Evolutionary conservation across 1,284 basidiomycete genomes (phyloP).

Genomic region (Heterobasidion annosum): DNA sequence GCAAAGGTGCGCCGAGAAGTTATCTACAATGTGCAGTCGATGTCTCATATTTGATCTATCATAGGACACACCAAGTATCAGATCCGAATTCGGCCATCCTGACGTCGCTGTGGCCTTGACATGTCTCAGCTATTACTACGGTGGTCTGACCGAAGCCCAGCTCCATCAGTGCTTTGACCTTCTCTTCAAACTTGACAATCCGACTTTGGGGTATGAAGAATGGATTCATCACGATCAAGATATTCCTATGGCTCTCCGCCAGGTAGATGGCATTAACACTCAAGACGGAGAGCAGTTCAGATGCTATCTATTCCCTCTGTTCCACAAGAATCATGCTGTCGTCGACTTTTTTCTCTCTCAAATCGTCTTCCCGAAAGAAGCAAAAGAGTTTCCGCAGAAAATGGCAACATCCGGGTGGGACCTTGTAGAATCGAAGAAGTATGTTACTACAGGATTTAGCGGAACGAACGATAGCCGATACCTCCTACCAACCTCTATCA

Average conservation of each 20-base stretch:
- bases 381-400: constrained; percentile 38
- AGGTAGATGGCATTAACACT: neutral
- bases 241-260: neutral
- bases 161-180: neutral
- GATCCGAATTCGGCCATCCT: constrained; percentile 49
- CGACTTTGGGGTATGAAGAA: neutral
- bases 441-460: constrained; percentile 42
- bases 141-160: constrained; percentile 23
- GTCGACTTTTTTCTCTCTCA: constrained; percentile 20
- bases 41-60: neutral
- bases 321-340: neutral
- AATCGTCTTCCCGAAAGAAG: constrained; percentile 39
- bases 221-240: neutral
- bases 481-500: constrained; percentile 36
- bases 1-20: neutral
- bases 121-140: constrained; percentile 43
- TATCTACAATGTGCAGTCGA: neutral
- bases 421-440: constrained; percentile 28
- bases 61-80: constrained; percentile 33
- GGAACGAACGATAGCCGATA: constrained; percentile 47
- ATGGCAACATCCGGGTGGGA: constrained; percentile 45
- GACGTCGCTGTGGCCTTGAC: constrained; percentile 40
- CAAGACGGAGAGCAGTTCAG: neutral
- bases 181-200: neutral
- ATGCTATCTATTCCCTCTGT: neutral